Base-by-base conservation (phyloP, 2,329 filamentous ascomycete genomes). In the Arachnopeziza araneosa region DNA sequence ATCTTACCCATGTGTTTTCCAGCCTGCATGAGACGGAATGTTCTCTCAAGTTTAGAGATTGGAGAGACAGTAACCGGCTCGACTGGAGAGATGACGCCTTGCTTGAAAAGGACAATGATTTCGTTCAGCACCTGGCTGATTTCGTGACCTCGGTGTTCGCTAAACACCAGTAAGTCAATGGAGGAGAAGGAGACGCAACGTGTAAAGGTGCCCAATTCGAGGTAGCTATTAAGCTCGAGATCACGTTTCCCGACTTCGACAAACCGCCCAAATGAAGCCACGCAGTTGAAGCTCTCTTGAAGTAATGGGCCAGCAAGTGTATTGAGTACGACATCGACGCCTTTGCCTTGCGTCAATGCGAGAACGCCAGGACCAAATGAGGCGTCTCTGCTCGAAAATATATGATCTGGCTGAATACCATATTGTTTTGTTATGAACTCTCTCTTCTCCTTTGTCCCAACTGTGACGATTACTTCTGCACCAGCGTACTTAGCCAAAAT, bases 261-360 rank as follows among this genome's bases (percentile, higher is more conserved):
- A 30, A 54, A 54, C 10, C 52, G 22, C 8, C 52, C 52, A n/a
- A 54, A 30, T 26, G 8, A 24, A 30, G 52, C 52, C 19, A 54
- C 19, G n/a, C 22, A 30, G 23, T 54, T 26, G 10, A 24, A 24
- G n/a, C 22, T 54, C n/a, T 24, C 24, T 30, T 54, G 22, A n/a
- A 54, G 26, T 24, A 30, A n/a, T 10, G 22, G 23, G 7, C 52
- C 52, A 4, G 23, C 19, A 2, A 54, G 24, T 26, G 52, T 26
- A 30, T 54, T 54, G 52, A 54, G 52, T 7, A 54, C 52, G n/a
- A 54, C 24, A n/a, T 54, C 52, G 52, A 54, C 52, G n/a, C 52
- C 52, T 30, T 54, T 30, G 24, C 24, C 24, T 24, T 54, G 23
- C 19, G 52, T 54, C n/a, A 26, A 8, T n/a, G 7, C 23, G 19